Percentiles rank a stretch among this genome's conserved stretches.
phyloP scores from a whole-genome alignment of 345 rosid genomes.

The Reutealis trisperma region DNA sequence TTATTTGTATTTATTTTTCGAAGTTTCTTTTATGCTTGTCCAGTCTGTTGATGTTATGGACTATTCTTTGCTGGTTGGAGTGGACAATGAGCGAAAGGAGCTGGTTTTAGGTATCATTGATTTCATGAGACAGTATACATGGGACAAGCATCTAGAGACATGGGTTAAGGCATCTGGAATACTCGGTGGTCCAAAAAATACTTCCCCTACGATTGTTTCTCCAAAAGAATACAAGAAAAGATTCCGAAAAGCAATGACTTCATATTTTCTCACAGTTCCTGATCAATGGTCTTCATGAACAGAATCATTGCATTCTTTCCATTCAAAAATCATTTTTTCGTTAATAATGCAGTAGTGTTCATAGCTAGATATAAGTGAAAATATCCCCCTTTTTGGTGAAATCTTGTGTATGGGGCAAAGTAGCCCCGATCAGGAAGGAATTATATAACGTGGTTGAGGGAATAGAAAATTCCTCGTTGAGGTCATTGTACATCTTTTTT shows the following conservation, averaged over 20 bases:
- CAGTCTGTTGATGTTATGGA: slow-evolving; percentile 94
- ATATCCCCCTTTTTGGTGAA: not conserved
- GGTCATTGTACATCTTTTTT: slow-evolving; percentile 30
- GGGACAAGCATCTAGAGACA: slow-evolving; percentile 99
- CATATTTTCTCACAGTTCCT: slow-evolving; percentile 91
- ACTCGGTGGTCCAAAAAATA: slow-evolving; percentile 82
- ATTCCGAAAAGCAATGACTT: slow-evolving; percentile 92
- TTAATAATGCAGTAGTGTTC: slow-evolving; percentile 29
- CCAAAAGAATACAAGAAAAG: slow-evolving; percentile 93
- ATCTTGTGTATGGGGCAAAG: slow-evolving; percentile 15
- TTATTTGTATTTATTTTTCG: not conserved
- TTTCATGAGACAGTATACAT: slow-evolving; percentile 97
- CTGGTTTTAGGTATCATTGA: slow-evolving; percentile 95
- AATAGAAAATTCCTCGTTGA: slow-evolving; percentile 22
- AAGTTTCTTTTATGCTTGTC: not conserved
- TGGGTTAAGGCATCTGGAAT: slow-evolving; percentile 94
- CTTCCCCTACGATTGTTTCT: slow-evolving; percentile 82
- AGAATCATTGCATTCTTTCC: slow-evolving; percentile 24
- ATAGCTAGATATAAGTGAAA: slow-evolving; percentile 23
- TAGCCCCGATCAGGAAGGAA: slow-evolving; percentile 18
- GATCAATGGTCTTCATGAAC: slow-evolving; percentile 83
- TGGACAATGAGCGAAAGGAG: slow-evolving; percentile 83
- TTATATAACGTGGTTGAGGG: slow-evolving; percentile 11
- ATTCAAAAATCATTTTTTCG: slow-evolving; percentile 42
- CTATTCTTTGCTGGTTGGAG: slow-evolving; percentile 94